These are phyloP conservation scores for Fusarium foetens DNA, from an alignment of 2,329 filamentous ascomycete species.

Conservation along the genomic window DNA sequence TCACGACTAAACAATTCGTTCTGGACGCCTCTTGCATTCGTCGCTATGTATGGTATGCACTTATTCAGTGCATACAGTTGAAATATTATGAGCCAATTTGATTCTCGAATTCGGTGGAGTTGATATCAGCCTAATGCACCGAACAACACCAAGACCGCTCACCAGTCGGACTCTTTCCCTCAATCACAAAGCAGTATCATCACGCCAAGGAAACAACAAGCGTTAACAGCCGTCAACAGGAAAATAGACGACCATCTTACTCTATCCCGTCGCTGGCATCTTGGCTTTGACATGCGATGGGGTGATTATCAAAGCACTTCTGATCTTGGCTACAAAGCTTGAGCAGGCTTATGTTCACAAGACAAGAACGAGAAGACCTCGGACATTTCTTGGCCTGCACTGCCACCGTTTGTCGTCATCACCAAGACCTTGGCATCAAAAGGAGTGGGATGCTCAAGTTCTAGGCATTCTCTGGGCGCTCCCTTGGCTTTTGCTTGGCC, in stretches of 20 bases:
- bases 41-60: not conserved
- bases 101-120: not conserved
- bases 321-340: constrained; percentile 40
- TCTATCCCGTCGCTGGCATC: not conserved
- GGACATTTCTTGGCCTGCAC: constrained; percentile 32
- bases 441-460: constrained; percentile 11
- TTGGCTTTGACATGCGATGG: constrained; percentile 5
- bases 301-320: constrained; percentile 12
- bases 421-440: constrained; percentile 41
- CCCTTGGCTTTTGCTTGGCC: constrained; percentile 19
- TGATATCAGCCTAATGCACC: not conserved
- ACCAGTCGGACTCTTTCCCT: not conserved
- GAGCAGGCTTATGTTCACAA: constrained; percentile 31
- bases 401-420: constrained; percentile 44
- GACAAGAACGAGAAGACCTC: constrained; percentile 1
- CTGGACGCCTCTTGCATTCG: not conserved
- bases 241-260: not conserved
- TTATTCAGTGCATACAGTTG: not conserved
- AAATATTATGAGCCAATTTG: not conserved
- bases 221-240: not conserved
- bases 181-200: not conserved
- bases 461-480: constrained; percentile 26
- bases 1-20: not conserved
- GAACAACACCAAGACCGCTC: not conserved
- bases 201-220: constrained; percentile 5